Evolutionary conservation across 2,329 filamentous ascomycete species (phyloP), one percentile per base, ranked within the genome.

Genomic region (Lasiodiplodia sp.): DNA sequence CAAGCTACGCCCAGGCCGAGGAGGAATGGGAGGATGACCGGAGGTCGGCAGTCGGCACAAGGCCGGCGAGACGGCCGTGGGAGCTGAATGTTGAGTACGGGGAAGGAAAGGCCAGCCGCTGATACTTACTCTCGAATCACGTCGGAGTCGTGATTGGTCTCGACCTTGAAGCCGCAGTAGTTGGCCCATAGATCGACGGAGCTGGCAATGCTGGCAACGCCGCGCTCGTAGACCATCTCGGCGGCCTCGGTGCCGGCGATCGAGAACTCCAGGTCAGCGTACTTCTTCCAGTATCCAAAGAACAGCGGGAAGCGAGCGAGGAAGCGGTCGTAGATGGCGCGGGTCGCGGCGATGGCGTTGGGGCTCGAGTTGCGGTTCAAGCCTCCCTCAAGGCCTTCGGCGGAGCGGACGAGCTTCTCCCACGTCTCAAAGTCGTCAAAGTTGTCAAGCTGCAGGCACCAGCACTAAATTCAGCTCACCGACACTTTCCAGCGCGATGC

Each of bases 271-370:
- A 97, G 86, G 76, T 98, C 95, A 76, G 96, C 96, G 86, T 98
- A 99, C 80, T 97, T 98, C 85, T 98, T 98, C 96, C 96, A 99
- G 84, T 98, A 99, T 65, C 95, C 96, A 76, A 98, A 99, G 49
- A 98, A 88, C 12, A 98, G 87, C 2, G 96, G 96, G 72, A 97
- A 99, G 78, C 97, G 97, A 70, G 92, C 88, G 25, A 99, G 90
- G 77, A 99, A 96, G 58, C 92, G 89, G 79, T 99, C 94, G 83
- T 97, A 98, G 71, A 92, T 89, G 79, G 92, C 89, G 80, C 96
- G 91, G 68, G 94, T 91, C 12, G 93, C 91, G 23, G 93, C 90
- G 74, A 99, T 94, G 34, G 96, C 93, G 77, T 96, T 92, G 0
- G 96, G 94, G 78, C 92, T 97, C 52, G 96, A 98, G 82, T 99